Base-by-base conservation (phyloP, 768 basidiomycete genomes). In the Phanerodontia chrysosporium region DNA sequence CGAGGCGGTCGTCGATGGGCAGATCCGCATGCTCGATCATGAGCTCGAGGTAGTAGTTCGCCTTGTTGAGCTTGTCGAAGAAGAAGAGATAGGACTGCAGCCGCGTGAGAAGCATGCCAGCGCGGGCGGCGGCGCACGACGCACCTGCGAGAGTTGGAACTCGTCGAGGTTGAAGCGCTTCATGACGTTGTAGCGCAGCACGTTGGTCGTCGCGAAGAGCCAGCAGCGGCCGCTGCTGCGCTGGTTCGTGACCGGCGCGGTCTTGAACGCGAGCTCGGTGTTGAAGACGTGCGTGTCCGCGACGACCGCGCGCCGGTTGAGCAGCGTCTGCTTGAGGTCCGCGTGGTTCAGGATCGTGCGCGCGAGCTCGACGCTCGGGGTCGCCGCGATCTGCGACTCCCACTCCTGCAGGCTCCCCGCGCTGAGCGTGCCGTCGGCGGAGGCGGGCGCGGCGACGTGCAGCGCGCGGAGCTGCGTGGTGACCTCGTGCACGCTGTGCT, bases 51-150 rank as follows among this genome's bases (percentile, higher is more conserved):
- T 89, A 96, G 74, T 91, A 95, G 75, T 95, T 95, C 49, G 86
- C 76, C 75, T 97, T 92, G 79, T 95, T 93, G 51, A 98, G 83
- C 74, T 95, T 95, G 75, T 98, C 95, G 80, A 89, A 96, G 81
- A 98, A 95, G 80, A 95, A 95, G 28, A 95, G 80, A 72, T 96
- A 96, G 1, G 85, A 84, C 89, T 92, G 65, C 45, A 44, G 49
- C 14, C 18, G 44, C 29, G 25, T 32, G 42, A 45, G 25, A 42
- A 18, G 4, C 32, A 14, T 35, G 7, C 14, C 14, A 35, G 18
- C 39, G 39, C 8, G 16, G 4, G 18, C 10, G 8, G 22, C 18
- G 10, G 10, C 39, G 39, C 21, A 12, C 5, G 13, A 67, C 78
- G 25, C 45, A 84, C 89, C 78, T 96, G 95, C 13, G 91, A 94